A percentile compares a stretch with the other conserved stretches of the same genome.
These are phyloP conservation scores for Apiotrichum veenhuisii DNA, from an alignment of 1,284 basidiomycete genomes.

Conservation along the genomic window DNA sequence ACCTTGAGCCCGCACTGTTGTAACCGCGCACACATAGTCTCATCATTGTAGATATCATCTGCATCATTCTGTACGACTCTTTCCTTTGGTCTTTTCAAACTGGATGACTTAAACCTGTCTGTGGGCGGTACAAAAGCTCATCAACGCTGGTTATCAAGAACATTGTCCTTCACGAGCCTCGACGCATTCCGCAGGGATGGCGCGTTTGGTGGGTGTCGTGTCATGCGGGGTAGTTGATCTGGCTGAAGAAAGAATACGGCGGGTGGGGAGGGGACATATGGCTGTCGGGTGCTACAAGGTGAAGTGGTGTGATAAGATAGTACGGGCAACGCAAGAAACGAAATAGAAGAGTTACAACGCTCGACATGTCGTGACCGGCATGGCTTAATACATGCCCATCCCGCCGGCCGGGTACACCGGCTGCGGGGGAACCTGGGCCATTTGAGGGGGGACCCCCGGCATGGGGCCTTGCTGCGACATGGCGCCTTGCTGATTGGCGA, in stretches of 20 bases:
- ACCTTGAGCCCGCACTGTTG: neutral
- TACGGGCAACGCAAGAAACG: neutral
- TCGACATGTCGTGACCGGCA: neutral
- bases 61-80: neutral
- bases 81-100: too few relatives aligned
- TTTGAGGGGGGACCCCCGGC: too few relatives aligned
- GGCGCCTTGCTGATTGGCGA: neutral
- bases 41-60: neutral
- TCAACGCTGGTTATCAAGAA: too few relatives aligned
- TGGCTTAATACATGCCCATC: neutral
- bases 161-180: too few relatives aligned
- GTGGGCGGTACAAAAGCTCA: too few relatives aligned
- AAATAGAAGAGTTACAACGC: neutral
- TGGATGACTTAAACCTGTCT: too few relatives aligned
- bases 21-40: neutral
- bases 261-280: neutral
- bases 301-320: neutral
- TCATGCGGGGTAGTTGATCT: neutral
- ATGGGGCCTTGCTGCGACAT: neutral
- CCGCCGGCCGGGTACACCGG: neutral
- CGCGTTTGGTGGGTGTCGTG: neutral
- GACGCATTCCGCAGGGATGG: too few relatives aligned
- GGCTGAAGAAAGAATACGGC: neutral
- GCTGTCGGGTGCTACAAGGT: neutral
- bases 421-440: neutral